Base-by-base conservation (phyloP, 768 basidiomycete genomes). In the Hygrophorus russula region DNA sequence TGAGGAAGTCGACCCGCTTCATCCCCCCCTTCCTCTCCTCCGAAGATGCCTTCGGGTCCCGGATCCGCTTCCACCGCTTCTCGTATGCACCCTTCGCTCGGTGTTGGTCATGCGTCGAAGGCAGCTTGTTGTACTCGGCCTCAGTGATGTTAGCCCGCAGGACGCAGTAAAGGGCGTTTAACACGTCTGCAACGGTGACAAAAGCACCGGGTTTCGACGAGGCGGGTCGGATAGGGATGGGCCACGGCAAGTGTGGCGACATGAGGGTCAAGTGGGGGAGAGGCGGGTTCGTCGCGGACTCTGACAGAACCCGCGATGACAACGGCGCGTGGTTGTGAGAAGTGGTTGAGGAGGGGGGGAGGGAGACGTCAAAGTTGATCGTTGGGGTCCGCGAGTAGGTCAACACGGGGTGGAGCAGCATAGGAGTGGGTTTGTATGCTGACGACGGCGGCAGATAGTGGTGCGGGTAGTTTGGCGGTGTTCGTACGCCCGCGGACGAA, bases 1-100 rank as follows among this genome's bases (percentile, higher is more conserved):
- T 53, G 41, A 74, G 54, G 47, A 73, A 71, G 55, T 74, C 73
- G 2, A 74, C 64, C 29, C 71, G 56, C 49, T 67, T 67, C 14
- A 71, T 52, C 1, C 64, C 67, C 51, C 63, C 65, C 5, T 46
- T 49, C 39, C 55, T 52, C 55, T 70, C 66, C 19, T 59, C 57
- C 17, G 50, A 54, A 11, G 53, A 58, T 4, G 44, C 54, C 27
- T 53, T 53, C 1, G 54, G 44, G 10, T 67, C 60, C 0, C 48
- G 34, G 11, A 67, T 57, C 10, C 59, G 56, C 29, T 56, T 53
- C 46, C 61, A 71, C 14, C 77, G 66, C 4, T 42, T 46, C 34
- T 58, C 58, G 53, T 67, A 80, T 4, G 74, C 71, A 4, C 42
- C 52, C 2, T 59, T 59, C n/a, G 75, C 66, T 8, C 55, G 55